Base-by-base conservation (phyloP, 2,329 filamentous ascomycete genomes). In the Microsporum ferrugineum region DNA sequence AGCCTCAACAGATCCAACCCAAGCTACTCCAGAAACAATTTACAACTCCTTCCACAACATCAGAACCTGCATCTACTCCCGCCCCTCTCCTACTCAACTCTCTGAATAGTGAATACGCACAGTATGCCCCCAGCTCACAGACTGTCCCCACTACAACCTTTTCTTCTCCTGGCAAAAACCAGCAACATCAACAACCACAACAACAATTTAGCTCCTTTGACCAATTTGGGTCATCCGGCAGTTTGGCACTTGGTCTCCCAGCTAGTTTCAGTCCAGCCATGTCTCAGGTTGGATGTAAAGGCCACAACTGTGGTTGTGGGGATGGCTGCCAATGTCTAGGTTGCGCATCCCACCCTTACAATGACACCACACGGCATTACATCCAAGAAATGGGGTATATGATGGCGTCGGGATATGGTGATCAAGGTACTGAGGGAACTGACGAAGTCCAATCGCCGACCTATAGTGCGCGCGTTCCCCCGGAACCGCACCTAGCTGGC, bases 291-390 rank as follows among this genome's bases (percentile, higher is more conserved):
- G 38, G 34, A 34, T 47, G 41, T 23, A 41, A 71, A 17, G 67
- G 64, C 10, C 70, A 74, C 63, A 69, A 71, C 6, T 79, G 77
- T 62, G 68, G 67, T 47, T 79, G 77, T 63, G 77, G 77, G 27
- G 73, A 77, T 57, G 70, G 69, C 5, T 79, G 77, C 60, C 72
- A 78, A 63, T 79, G 77, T 64, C 64, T 78, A 34, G 77, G 75
- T 14, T 79, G 77, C 66, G 72, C 74, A 14, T 69, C 72, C 41
- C 77, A 79, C 65, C 77, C 77, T 2, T 79, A 73, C 64, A 79
- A 79, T 63, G 71, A 71, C 33, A 75, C 75, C 8, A 79, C 77
- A 1, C 69, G 72, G 58, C 71, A 77, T 57, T 73, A 76, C 63
- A 74, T 79, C 41, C 74, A 76, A 64, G 73, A 76, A 65, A 77